Evolutionary conservation across 1,284 basidiomycete species (phyloP).

Genomic region (Pholiota adiposa): DNA sequence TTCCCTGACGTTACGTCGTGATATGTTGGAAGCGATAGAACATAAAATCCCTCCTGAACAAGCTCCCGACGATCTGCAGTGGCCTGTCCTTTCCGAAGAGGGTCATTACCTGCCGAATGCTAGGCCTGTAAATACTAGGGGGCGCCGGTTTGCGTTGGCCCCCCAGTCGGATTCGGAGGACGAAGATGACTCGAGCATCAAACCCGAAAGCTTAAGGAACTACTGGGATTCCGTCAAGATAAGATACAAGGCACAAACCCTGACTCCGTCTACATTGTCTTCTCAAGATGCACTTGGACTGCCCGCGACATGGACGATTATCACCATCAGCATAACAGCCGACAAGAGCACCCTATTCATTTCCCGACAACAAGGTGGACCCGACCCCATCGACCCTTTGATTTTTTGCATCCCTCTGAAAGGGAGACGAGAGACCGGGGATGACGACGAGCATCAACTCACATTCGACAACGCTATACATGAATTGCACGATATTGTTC

Average conservation of each 20-base stretch:
- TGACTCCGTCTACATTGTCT: slow-evolving; percentile 44
- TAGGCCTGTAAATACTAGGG: not conserved
- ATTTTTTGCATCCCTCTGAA: slow-evolving; percentile 91
- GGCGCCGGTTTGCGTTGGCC: slow-evolving; percentile 15
- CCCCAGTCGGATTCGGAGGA: slow-evolving; percentile 30
- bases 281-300: slow-evolving; percentile 50
- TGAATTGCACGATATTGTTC: slow-evolving; percentile 83
- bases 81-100: slow-evolving; percentile 60
- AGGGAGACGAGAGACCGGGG: slow-evolving; percentile 74
- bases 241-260: slow-evolving; percentile 53
- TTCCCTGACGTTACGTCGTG: slow-evolving; percentile 79
- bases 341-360: slow-evolving; percentile 87
- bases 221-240: slow-evolving; percentile 66
- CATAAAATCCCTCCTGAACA: slow-evolving; percentile 59
- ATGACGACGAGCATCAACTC: slow-evolving; percentile 75
- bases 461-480: slow-evolving; percentile 75
- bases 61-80: slow-evolving; percentile 62
- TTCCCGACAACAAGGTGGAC: slow-evolving; percentile 72
- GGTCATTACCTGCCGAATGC: slow-evolving; percentile 38
- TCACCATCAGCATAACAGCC: slow-evolving; percentile 83
- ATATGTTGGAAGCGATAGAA: slow-evolving; percentile 74
- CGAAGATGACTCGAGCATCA: slow-evolving; percentile 41
- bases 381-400: slow-evolving; percentile 54
- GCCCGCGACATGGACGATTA: slow-evolving; percentile 83
- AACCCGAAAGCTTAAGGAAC: slow-evolving; percentile 41